phyloP scores from a whole-genome alignment of 208 protist species.

The Trypanosoma avium region DNA sequence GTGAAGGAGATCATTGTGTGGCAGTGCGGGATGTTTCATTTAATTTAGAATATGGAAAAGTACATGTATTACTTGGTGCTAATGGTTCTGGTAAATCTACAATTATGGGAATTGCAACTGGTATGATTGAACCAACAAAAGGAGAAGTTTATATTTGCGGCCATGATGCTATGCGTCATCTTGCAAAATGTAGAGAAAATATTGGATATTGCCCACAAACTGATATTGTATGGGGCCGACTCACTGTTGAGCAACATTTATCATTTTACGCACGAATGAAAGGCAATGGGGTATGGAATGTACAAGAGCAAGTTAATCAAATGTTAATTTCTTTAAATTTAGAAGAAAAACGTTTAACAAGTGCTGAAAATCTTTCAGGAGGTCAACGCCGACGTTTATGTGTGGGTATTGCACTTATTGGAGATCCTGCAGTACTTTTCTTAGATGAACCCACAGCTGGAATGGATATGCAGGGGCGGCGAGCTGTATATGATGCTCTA shows the following conservation, averaged over 20 bases:
- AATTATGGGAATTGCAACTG: conserved; percentile 73
- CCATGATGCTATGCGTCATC: conserved; percentile 43
- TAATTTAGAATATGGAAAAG: conserved; percentile 61
- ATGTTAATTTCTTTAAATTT: conserved; percentile 59
- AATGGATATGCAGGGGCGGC: conserved; percentile 83
- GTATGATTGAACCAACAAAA: conserved; percentile 56
- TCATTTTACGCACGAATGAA: conserved; percentile 92
- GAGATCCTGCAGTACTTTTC: conserved; percentile 65
- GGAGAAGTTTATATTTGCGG: conserved; percentile 76
- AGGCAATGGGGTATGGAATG: conserved; percentile 41
- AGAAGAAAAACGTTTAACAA: conserved; percentile 50
- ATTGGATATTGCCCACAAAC: conserved; percentile 95
- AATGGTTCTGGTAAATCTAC: conserved; percentile 89
- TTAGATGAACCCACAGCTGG: conserved; percentile 92
- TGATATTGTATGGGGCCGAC: conserved; percentile 89
- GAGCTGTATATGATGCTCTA: conserved; percentile 72
- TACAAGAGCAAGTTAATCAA: conserved; percentile 45
- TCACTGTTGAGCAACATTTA: conserved; percentile 93
- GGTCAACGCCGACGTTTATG: conserved; percentile 86
- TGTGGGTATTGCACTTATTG: conserved; percentile 86
- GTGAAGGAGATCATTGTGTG: conserved; percentile 43
- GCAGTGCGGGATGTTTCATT: conserved; percentile 74
- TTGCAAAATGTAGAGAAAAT: conserved; percentile 59
- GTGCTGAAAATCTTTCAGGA: conserved; percentile 55
- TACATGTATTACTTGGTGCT: conserved; percentile 80